A percentile compares a stretch with the other conserved stretches of the same genome.
Conservation (phyloP, 2,329 filamentous ascomycete species). For the Aaosphaeria arxii region DNA sequence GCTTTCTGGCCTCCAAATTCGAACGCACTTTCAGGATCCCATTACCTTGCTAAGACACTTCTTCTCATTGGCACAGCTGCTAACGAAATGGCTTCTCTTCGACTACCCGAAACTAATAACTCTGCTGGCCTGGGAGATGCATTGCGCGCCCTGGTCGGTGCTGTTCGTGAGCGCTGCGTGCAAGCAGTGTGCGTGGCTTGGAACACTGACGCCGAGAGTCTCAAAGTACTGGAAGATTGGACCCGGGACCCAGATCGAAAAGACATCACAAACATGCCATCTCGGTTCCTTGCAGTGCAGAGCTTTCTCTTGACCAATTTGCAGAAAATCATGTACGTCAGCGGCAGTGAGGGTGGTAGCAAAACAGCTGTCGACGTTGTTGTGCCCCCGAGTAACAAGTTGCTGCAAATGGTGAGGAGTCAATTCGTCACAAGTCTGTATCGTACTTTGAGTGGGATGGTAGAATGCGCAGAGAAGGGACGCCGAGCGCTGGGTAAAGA, state of each 20-base stretch:
- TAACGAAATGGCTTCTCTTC: conserved; percentile 76
- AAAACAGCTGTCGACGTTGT: conserved; percentile 80
- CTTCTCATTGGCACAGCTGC: conserved; percentile 81
- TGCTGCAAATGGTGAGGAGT: conserved; percentile 84
- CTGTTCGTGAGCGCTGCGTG: conserved; percentile 79
- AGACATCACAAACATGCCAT: conserved; percentile 88
- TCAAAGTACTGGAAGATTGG: conserved; percentile 94
- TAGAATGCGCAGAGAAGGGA: conserved; percentile 87
- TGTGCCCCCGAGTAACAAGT: conserved; percentile 77
- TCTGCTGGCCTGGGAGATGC: conserved; percentile 60
- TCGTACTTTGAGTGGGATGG: conserved; percentile 90
- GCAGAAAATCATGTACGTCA: conserved; percentile 91
- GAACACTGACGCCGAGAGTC: conserved; percentile 90
- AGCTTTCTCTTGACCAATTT: conserved; percentile 76
- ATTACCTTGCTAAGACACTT: conserved; percentile 82
- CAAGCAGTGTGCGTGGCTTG: conserved; percentile 84
- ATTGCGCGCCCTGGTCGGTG: conserved; percentile 71
- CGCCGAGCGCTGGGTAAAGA: conserved; percentile 59
- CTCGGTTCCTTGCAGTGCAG: conserved; percentile 81
- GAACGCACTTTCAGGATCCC: conserved; percentile 86
- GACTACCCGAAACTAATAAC: conserved; percentile 58
- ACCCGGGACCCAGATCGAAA: conserved; percentile 74
- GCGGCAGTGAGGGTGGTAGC: conserved; percentile 67
- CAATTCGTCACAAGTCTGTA: conserved; percentile 94
- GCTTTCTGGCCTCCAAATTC: conserved; percentile 95